Conservation (phyloP, 169 alveolate species). For the Eimeria maxima region DNA sequence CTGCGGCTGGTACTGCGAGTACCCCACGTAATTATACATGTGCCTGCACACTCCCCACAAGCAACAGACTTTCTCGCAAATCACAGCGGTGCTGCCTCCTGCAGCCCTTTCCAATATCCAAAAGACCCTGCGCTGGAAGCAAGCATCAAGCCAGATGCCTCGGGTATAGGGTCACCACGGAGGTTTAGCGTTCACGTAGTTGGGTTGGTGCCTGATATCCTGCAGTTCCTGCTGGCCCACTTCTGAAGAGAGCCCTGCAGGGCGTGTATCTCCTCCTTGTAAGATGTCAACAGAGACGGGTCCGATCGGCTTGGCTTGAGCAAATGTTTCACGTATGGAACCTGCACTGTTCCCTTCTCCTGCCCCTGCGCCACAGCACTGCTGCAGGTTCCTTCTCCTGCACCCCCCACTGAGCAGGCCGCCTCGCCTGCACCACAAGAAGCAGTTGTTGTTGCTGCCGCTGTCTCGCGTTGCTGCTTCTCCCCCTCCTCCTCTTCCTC, state of each 20-base stretch:
- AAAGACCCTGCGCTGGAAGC: neutral
- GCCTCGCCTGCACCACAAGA: constrained; percentile 33
- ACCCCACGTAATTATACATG: constrained; percentile 81
- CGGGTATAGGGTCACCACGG: neutral
- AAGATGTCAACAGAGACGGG: constrained; percentile 84
- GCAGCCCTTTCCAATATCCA: neutral
- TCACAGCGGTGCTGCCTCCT: neutral
- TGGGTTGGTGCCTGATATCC: neutral
- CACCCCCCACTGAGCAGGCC: constrained; percentile 47
- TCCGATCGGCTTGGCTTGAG: constrained; percentile 84
- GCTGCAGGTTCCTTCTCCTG: constrained; percentile 49
- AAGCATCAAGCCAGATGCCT: neutral
- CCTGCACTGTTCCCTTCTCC: constrained; percentile 75
- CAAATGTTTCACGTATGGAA: constrained; percentile 80
- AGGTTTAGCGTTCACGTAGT: neutral
- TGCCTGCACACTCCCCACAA: constrained; percentile 61
- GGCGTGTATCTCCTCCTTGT: constrained; percentile 79
- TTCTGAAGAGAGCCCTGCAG: constrained; percentile 83
- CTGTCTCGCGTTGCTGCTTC: constrained; percentile 41
- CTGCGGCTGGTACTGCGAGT: constrained; percentile 82
- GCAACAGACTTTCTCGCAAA: neutral
- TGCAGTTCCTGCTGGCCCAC: constrained; percentile 20
- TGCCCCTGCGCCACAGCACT: constrained; percentile 57
- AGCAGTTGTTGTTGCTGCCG: constrained; percentile 17
- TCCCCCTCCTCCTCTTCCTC: constrained; percentile 67